Base-by-base conservation (phyloP, 352 stramenopile genomes). In the Phytophthora quininea region DNA sequence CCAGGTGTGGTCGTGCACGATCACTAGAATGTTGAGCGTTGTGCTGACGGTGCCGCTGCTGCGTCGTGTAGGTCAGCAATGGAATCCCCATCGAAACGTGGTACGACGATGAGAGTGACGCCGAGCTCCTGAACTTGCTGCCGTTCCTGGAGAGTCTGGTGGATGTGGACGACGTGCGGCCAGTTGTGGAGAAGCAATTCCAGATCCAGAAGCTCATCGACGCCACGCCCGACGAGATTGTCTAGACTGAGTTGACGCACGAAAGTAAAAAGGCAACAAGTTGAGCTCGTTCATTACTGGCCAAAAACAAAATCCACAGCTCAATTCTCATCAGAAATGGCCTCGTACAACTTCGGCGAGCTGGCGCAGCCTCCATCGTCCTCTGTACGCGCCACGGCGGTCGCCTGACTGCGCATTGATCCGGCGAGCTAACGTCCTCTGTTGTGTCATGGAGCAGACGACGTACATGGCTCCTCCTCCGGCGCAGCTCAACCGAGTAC, bases 51-150 rank as follows among this genome's bases (percentile, higher is more conserved):
- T 40, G 9, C 30, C 54, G 27, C 19, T 56, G 24, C 11, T 38
- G n/a, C 10, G 35, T 19, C 38, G 4, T 52, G 40, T 46, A 88
- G 73, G 88, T 98, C 7, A 97, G 98, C 78, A 99, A 99, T 80
- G 97, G 97, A 35, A 98, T 99, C 37, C 97, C 97, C 47, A 99
- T 99, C 63, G 94, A 98, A 77, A 98, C 89, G 33, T 99, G 97
- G 97, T 99, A 99, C 82, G 95, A 99, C 67, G 96, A 99, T 81
- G 88, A 92, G 56, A 72, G 74, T 14, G 98, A 99, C 73, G 91
- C 87, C n/a, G 97, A 99, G 63, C 80, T 99, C 50, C 69, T 99
- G 48, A 98, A 98, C 51, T 73, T 99, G 32, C 79, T 99, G 50
- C 88, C 90, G 14, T 99, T 99, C 60, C 85, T 99, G 54, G 82